Evolutionary conservation across 2,329 filamentous ascomycete genomes (phyloP), one percentile per base, ranked within the genome.

Genomic region (Lasiodiplodia gonubiensis): DNA sequence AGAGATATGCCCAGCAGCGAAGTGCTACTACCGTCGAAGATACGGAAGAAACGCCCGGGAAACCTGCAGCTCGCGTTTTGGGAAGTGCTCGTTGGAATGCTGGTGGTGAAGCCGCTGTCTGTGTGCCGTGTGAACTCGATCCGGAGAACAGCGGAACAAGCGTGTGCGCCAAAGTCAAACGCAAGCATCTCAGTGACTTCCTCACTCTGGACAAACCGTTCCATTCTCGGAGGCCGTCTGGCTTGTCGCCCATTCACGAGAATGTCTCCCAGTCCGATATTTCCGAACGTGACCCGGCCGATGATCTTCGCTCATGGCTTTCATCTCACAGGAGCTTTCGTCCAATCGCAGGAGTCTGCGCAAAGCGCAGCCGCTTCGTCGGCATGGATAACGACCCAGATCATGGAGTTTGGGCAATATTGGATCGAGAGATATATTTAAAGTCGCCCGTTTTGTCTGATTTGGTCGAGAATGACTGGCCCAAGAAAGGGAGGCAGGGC

Each of bases 361-460:
- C 79, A 4, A 80, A 79, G 66, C 80, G 85, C 14, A 80, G 80
- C 18, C 79, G 85, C 16, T 84, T 86, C 67, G 72, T 80, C 53
- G 84, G 84, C 18, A 74, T 85, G 3, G 78, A 79, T 33, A 84
- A 85, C 66, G 79, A 76, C 53, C 69, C 72, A 8, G 73, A 75
- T n/a, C 77, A 79, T 33, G 79, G 82, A 10, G 73, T 80, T 11
- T 81, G 85, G 77, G 84, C 82, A 3, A 81, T 79, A 3, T 74
- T 87, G 42, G 85, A 87, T 69, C 80, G 77, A 33, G 75, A 80
- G 25, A 78, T 86, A 18, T 76, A 72, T 23, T 81, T 85, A 72
- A 79, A 79, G 55, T 70, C 72, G 7, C 70, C 74, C 35, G 42
- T 76, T 4, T 65, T 72, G 30, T 70, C 73, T 21, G 71, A 78